phyloP scores from a whole-genome alignment of 306 rosid genomes.

The Inga leiocalycina region DNA sequence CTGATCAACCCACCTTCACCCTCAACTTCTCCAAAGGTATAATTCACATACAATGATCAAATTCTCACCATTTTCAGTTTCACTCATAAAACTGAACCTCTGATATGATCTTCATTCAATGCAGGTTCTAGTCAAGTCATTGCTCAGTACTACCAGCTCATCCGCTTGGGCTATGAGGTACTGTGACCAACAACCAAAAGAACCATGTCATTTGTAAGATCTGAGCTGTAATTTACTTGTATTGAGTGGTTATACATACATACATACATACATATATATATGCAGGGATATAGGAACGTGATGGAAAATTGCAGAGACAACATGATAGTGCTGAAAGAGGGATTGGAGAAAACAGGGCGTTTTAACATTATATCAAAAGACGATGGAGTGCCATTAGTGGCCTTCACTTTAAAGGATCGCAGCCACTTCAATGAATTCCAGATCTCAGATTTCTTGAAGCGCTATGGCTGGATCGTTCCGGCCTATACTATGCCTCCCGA shows the following conservation, averaged over 20 bases:
- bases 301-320: constrained; percentile 92
- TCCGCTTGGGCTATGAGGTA: constrained; percentile 91
- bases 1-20: constrained; percentile 98
- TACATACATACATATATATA: no score
- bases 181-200: constrained; percentile 2
- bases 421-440: constrained; percentile 69
- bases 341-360: constrained; percentile 67
- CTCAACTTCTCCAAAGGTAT: constrained; percentile 93
- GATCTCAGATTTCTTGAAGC: constrained; percentile 66
- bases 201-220: neutral
- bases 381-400: constrained; percentile 86
- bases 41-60: neutral
- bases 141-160: constrained; percentile 95
- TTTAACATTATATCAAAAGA: constrained; percentile 81
- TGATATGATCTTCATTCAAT: constrained; percentile 19
- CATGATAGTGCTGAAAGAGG: constrained; percentile 81
- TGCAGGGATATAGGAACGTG: constrained; percentile 80
- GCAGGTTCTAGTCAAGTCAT: constrained; percentile 96
- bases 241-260: neutral
- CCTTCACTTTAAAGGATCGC: constrained; percentile 75
- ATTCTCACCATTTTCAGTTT: neutral
- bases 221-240: neutral
- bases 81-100: neutral
- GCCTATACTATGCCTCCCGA: constrained; percentile 96
- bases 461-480: constrained; percentile 94